Base-by-base conservation (phyloP, 1,139 yeast species). In the Pichia sp. region DNA sequence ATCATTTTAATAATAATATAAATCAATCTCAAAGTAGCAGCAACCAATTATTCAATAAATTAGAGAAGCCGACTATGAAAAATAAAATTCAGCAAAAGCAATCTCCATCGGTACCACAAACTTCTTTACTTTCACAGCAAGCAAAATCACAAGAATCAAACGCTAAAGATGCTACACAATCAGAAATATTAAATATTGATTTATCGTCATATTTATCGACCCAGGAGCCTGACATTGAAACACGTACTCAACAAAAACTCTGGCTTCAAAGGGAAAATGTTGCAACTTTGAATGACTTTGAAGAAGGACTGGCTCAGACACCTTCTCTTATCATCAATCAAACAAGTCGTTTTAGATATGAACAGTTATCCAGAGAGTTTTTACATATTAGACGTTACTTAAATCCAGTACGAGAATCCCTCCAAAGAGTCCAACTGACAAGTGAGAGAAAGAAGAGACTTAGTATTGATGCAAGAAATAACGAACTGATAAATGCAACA, bases 191-290 rank as follows among this genome's bases (percentile, higher is more conserved):
- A 8, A 35, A 45, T 23, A 36, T 51, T 16, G 54, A 53, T 30
- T 48, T 55, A 34, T 50, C 52, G 5, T 52, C 59, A 1, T 55
- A 52, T 32, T 41, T 56, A 11, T 42, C 56, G 7, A 37, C 48
- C 2, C 54, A 54, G 28, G 51, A 50, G 30, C 54, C 63, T 6
- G 68, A 66, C 40, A 62, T 65, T n/a, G 82, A 79, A 43, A 81
- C 87, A 0, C 71, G 95, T 62, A 85, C 95, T 0, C 95, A 86
- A 58, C 92, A 85, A 57, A 74, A 83, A 51, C 70, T 86, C 41
- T 85, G 95, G 95, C 66, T 86, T 33, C 95, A 85, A 60, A 69
- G 95, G 51, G 95, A 86, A 53, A 83, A 57, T 42, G 47, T 58
- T 27, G 53, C 56, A 34, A 51, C 59, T 4, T 42, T 58, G 23